Base-by-base conservation (phyloP, 1,284 basidiomycete genomes). In the Gomphus sp. region DNA sequence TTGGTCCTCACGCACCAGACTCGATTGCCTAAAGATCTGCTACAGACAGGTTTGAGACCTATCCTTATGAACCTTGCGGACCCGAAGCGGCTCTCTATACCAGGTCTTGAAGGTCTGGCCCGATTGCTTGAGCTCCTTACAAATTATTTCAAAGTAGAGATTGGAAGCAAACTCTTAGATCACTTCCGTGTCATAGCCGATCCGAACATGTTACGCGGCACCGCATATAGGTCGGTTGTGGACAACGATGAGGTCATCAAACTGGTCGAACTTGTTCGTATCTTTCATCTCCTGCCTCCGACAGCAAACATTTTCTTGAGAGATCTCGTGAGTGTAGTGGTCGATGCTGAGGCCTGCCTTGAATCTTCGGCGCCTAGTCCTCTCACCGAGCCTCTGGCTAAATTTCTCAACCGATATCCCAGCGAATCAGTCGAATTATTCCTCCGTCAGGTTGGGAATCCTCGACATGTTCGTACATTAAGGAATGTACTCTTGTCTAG, bases 121-220 rank as follows among this genome's bases (percentile, higher is more conserved):
- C 85, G 95, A n/a, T 80, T 99, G 61, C 76, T 99, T 54, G 93
- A 98, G 71, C 80, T 99, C 7, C 75, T 99, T 59, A 98, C 95
- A 52, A 98, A 97, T 70, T 99, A 99, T 74, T 99, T 99, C 86
- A 99, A 99, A 72, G 96, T 99, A 48, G 97, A 99, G 75, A 99
- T 99, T 65, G 98, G 97, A 9, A 86, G 92, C 71, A 99, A 99
- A 74, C 82, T 99, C 8, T 79, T 99, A 16, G 95, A 98, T 67
- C 97, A 99, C 72, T 97, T 96, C 75, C 85, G 89, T 54, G 85
- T 89, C 39, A 87, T 98, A 18, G 91, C 94, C 36, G 90, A 93
- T 66, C 84, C 87, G 43, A 86, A 90, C 66, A 86, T 91, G 77
- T 77, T 96, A n/a, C 80, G 82, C 61, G 83, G 82, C 52, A 87